Evolutionary conservation across 2,329 filamentous ascomycete genomes (phyloP).

Genomic region (Apiospora kogelbergensis): DNA sequence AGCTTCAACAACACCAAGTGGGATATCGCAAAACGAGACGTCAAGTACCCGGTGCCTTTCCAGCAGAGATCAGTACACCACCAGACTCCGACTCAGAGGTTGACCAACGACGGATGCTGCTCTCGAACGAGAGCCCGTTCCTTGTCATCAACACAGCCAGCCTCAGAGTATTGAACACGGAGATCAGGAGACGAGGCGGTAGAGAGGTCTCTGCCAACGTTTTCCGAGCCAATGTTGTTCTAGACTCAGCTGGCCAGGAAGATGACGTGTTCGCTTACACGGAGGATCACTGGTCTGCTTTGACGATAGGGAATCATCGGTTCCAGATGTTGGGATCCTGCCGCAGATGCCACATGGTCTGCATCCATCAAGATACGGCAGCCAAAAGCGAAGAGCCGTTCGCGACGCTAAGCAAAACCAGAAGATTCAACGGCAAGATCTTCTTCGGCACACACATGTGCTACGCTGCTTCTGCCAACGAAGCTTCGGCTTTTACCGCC

Average conservation of each 20-base stretch:
- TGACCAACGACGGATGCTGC: conserved; percentile 60
- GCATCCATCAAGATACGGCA: conserved; percentile 82
- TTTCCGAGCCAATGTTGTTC: conserved; percentile 86
- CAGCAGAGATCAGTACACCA: conserved; percentile 48
- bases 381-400: conserved; percentile 82
- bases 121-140: conserved; percentile 94
- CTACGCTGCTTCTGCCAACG: conserved; percentile 33
- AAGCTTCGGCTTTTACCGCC: conserved; percentile 24
- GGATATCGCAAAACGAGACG: conserved; percentile 17
- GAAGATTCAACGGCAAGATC: conserved; percentile 79
- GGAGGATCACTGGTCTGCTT: conserved; percentile 74
- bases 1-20: conserved; percentile 60
- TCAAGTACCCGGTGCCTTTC: conserved; percentile 55
- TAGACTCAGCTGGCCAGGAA: conserved; percentile 46
- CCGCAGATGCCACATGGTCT: conserved; percentile 93
- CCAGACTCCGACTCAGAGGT: conserved; percentile 57
- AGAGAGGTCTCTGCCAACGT: conserved; percentile 68
- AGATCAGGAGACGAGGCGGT: conserved; percentile 64
- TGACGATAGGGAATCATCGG: conserved; percentile 63
- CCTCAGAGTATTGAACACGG: conserved; percentile 72
- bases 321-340: conserved; percentile 81
- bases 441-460: conserved; percentile 85
- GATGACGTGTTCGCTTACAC: conserved; percentile 61
- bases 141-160: conserved; percentile 80
- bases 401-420: conserved; percentile 81